Evolutionary conservation across 495 filamentous ascomycete species (phyloP).

Genomic region (Xeromyces bisporus): DNA sequence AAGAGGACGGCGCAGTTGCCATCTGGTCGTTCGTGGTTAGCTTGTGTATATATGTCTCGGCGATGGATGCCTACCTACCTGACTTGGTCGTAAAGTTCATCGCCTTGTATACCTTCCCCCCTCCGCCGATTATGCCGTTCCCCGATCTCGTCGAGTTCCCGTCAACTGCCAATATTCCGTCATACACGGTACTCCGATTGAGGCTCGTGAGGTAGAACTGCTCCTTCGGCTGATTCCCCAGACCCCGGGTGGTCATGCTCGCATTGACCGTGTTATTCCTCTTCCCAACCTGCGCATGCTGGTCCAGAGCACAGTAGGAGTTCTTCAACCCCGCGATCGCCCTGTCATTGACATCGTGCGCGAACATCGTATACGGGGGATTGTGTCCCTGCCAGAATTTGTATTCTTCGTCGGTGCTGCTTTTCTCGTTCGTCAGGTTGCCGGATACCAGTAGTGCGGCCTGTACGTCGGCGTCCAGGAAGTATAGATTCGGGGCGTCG

Average conservation of each 20-base stretch:
- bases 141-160: conserved; percentile 35
- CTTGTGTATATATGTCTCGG: neutral
- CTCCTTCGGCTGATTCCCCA: conserved; percentile 49
- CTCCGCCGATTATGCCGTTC: conserved; percentile 40
- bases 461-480: conserved; percentile 63
- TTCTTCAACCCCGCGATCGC: conserved; percentile 47
- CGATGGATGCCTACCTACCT: conserved; percentile 32
- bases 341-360: conserved; percentile 43
- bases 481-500: conserved; percentile 35
- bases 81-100: conserved; percentile 60
- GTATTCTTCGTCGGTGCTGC: conserved; percentile 22
- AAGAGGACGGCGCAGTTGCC: conserved; percentile 71
- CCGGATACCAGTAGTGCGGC: conserved; percentile 64
- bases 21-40: conserved; percentile 14
- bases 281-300: conserved; percentile 41
- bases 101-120: conserved; percentile 51
- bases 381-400: conserved; percentile 37
- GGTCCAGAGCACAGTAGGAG: conserved; percentile 58
- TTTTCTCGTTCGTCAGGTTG: conserved; percentile 38
- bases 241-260: conserved; percentile 49
- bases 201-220: conserved; percentile 71
- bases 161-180: conserved; percentile 48
- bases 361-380: conserved; percentile 64
- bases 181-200: conserved; percentile 51
- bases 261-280: conserved; percentile 36